Conservation (phyloP, 2,329 filamentous ascomycete genomes). For the Neonectria sp. region DNA sequence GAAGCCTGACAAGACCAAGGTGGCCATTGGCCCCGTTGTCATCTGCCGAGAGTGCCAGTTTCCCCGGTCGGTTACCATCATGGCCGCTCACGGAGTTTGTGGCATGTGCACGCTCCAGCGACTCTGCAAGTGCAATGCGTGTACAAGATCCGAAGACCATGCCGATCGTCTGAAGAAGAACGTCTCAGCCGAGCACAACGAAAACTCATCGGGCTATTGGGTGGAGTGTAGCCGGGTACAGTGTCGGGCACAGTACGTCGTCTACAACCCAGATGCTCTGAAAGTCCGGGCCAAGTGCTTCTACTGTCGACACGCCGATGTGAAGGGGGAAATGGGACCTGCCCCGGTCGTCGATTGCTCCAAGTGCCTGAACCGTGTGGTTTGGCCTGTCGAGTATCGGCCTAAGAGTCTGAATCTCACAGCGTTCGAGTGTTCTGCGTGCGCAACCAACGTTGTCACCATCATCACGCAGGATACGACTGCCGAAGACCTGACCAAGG, state of each 20-base stretch:
- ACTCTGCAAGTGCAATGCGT: conserved; percentile 41
- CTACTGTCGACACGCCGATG: conserved; percentile 58
- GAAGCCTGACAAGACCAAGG: conserved; percentile 60
- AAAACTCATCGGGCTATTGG: conserved; percentile 57
- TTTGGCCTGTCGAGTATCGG: conserved; percentile 63
- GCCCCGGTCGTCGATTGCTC: conserved; percentile 62
- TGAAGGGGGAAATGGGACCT: conserved; percentile 23
- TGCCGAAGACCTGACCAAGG: conserved; percentile 52
- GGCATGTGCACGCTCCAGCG: conserved; percentile 55
- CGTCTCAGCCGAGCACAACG: conserved; percentile 51
- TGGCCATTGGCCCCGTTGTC: conserved; percentile 59
- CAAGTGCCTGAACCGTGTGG: conserved; percentile 61
- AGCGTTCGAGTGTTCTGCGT: conserved; percentile 60
- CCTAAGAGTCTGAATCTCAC: conserved; percentile 49
- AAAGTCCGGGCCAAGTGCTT: conserved; percentile 63
- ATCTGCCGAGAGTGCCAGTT: conserved; percentile 59
- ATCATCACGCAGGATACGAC: conserved; percentile 56
- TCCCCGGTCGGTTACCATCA: conserved; percentile 66
- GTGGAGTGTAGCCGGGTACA: conserved; percentile 60
- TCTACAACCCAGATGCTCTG: conserved; percentile 60
- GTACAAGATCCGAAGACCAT: conserved; percentile 42
- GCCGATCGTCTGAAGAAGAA: conserved; percentile 42
- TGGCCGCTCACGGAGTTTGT: conserved; percentile 57
- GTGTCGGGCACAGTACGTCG: conserved; percentile 66
- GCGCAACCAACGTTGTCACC: conserved; percentile 52